These are phyloP conservation scores for Angomonas ambiguus DNA, from an alignment of 208 protist species.

Conservation along the genomic window DNA sequence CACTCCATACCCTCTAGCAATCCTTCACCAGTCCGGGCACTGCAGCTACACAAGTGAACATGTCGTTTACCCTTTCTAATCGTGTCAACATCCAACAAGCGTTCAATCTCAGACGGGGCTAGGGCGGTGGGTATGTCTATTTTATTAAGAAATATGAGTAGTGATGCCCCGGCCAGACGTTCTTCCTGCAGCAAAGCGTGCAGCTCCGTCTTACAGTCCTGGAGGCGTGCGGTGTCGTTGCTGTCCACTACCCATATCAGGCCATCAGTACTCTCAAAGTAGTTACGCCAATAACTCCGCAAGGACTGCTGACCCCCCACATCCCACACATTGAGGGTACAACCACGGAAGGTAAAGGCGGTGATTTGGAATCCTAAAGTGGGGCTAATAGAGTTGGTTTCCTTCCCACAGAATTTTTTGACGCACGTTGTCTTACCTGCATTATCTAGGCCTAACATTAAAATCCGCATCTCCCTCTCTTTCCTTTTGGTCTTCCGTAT, in stretches of 20 bases:
- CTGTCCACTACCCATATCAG: constrained; percentile 97
- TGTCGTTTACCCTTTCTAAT: constrained; percentile 87
- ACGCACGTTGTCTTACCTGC: constrained; percentile 99
- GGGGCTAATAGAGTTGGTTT: constrained; percentile 96
- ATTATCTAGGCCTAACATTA: constrained; percentile 96
- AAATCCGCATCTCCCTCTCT: constrained; percentile 98
- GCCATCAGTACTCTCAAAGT: constrained; percentile 96
- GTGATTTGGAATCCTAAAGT: constrained; percentile 99
- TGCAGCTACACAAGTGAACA: constrained; percentile 94
- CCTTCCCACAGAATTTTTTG: constrained; percentile 98
- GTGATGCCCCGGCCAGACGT: constrained; percentile 96
- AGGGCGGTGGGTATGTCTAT: constrained; percentile 94
- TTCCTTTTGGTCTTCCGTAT: constrained; percentile 98
- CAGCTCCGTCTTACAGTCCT: constrained; percentile 95
- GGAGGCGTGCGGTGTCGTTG: constrained; percentile 85
- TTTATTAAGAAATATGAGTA: constrained; percentile 99
- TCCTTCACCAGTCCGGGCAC: constrained; percentile 93
- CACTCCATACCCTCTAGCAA: constrained; percentile 97
- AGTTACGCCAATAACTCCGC: constrained; percentile 98
- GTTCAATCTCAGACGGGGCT: constrained; percentile 56
- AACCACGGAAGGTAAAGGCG: constrained; percentile 94
- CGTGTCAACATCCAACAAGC: constrained; percentile 66
- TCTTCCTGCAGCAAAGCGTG: constrained; percentile 93
- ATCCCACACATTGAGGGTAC: constrained; percentile 99
- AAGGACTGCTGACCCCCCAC: constrained; percentile 99